Evolutionary conservation across 805 yeast genomes (phyloP).

Genomic region (Metschnikowia lunata): DNA sequence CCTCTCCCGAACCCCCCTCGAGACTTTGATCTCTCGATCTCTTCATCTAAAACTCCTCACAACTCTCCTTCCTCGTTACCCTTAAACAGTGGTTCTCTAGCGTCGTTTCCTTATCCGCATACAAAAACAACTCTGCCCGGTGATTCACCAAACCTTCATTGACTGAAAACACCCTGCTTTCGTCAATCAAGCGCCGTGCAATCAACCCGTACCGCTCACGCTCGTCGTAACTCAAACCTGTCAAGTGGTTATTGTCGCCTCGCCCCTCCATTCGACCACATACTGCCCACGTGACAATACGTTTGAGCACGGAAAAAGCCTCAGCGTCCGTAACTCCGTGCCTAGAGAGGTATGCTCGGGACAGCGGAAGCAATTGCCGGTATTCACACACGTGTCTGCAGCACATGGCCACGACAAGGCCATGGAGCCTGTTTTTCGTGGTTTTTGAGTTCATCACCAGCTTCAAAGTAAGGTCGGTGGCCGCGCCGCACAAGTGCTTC

Average conservation of each 20-base stretch:
- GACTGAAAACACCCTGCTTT: constrained; percentile 57
- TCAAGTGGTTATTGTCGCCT: constrained; percentile 39
- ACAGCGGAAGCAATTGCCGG: constrained; percentile 47
- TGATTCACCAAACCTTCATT: constrained; percentile 28
- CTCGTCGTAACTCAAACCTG: constrained; percentile 40
- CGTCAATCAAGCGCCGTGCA: constrained; percentile 73
- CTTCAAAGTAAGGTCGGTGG: constrained; percentile 79
- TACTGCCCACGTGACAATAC: constrained; percentile 86
- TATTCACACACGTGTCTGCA: constrained; percentile 82
- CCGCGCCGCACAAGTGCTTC: constrained; percentile 90
- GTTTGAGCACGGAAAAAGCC: constrained; percentile 49
- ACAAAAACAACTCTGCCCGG: constrained; percentile 50
- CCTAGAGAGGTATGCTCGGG: constrained; percentile 35
- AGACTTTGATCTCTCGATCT: background rate
- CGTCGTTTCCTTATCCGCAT: constrained; percentile 55
- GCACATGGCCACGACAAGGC: constrained; percentile 84
- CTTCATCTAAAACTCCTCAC: background rate
- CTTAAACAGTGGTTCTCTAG: constrained; percentile 65
- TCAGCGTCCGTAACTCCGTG: constrained; percentile 27
- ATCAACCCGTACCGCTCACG: constrained; percentile 59
- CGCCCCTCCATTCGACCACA: constrained; percentile 51
- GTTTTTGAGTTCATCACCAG: constrained; percentile 45
- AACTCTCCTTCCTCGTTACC: constrained; percentile 1
- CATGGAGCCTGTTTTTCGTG: constrained; percentile 33
- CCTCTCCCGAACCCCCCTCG: background rate